Conservation (phyloP, 495 filamentous ascomycete genomes). For the Entonaema liquescens region DNA sequence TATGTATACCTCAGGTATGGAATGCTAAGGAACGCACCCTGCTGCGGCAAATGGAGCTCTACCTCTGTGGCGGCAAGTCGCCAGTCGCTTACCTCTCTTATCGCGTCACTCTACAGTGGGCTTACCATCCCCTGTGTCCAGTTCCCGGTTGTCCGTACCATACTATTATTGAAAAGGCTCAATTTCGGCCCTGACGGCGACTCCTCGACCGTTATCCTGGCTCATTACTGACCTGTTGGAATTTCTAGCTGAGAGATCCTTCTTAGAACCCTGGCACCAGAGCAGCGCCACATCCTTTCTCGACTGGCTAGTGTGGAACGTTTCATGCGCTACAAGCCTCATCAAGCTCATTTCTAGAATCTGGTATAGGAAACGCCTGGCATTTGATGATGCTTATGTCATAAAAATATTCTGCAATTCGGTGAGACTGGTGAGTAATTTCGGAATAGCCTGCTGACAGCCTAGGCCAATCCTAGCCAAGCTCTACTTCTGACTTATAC, state of each 20-base stretch:
- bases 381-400: conserved; percentile 42
- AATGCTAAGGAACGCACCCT: conserved; percentile 10
- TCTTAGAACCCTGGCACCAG: conserved; percentile 24
- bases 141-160: conserved; percentile 19
- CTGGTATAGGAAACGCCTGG: conserved; percentile 24
- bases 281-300: conserved; percentile 40
- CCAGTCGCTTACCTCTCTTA: conserved; percentile 35
- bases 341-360: conserved; percentile 26
- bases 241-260: conserved; percentile 20
- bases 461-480: conserved; percentile 6
- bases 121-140: conserved; percentile 16
- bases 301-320: conserved; percentile 39
- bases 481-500: conserved; percentile 15
- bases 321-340: conserved; percentile 39
- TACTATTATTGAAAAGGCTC: conserved; percentile 24
- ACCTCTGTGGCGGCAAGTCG: conserved; percentile 17
- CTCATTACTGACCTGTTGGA: conserved; percentile 8
- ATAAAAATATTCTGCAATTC: conserved; percentile 29
- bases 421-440: conserved; percentile 40
- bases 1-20: conserved; percentile 24
- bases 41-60: conserved; percentile 30
- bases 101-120: conserved; percentile 25
- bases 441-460: conserved; percentile 34
- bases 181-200: conserved; percentile 11
- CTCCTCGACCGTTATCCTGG: conserved; percentile 18